phyloP scores from a whole-genome alignment of 805 yeast genomes.

The Saccharomyces paradoxus region DNA sequence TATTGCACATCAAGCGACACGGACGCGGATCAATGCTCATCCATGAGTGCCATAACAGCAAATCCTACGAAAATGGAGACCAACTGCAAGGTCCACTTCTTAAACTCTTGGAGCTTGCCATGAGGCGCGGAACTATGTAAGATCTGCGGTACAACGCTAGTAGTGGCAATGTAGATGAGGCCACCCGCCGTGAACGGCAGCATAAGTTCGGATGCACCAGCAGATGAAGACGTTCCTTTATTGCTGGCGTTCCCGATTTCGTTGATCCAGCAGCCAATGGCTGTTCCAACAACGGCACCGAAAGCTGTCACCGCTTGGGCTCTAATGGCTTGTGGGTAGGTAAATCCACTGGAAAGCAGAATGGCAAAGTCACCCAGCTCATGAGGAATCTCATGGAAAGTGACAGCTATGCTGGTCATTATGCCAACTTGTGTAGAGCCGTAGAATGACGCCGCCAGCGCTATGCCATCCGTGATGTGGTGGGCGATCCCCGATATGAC shows the following conservation, averaged over 20 bases:
- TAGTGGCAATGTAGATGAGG: conserved; percentile 61
- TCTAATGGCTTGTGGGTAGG: conserved; percentile 56
- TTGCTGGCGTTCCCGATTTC: conserved; percentile 33
- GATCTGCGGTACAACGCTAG: conserved; percentile 69
- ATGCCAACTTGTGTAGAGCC: conserved; percentile 53
- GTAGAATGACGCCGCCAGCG: conserved; percentile 64
- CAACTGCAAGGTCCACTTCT: conserved; percentile 40
- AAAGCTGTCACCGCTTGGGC: conserved; percentile 59
- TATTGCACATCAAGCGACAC: background rate
- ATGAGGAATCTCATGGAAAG: conserved; percentile 75
- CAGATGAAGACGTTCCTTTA: conserved; percentile 8
- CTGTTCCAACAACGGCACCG: conserved; percentile 60
- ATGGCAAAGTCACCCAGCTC: conserved; percentile 76
- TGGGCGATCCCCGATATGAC: conserved; percentile 65
- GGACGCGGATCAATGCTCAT: conserved; percentile 1
- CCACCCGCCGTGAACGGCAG: conserved; percentile 75
- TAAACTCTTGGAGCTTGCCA: conserved; percentile 33
- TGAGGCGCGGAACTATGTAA: conserved; percentile 36
- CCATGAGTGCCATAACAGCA: conserved; percentile 42
- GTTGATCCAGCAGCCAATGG: conserved; percentile 53
- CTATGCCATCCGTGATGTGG: conserved; percentile 71
- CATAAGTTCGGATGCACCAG: conserved; percentile 36
- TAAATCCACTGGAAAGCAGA: conserved; percentile 53
- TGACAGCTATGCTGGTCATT: conserved; percentile 60
- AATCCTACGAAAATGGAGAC: conserved; percentile 46